Evolutionary conservation across 805 yeast genomes (phyloP).

Genomic region (Saccharomycopsis schoenii): DNA sequence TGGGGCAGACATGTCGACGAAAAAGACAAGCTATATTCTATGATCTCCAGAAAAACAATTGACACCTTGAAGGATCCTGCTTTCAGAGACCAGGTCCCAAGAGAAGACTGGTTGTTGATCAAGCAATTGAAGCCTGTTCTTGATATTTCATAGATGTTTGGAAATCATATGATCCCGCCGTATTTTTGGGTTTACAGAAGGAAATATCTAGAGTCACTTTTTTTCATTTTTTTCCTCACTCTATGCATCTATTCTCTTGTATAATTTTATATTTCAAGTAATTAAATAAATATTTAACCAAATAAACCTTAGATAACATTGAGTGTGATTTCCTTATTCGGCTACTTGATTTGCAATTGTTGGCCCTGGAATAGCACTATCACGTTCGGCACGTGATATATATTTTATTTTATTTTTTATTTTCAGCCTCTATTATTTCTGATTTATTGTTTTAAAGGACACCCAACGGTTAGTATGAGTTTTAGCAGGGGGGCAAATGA

Average conservation of each 20-base stretch:
- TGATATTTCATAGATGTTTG: slow-evolving; percentile 44
- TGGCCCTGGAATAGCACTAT: neutral
- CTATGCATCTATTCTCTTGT: too few species aligned
- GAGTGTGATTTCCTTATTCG: too few species aligned
- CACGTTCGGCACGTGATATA: neutral
- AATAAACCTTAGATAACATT: too few species aligned
- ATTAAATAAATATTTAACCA: too few species aligned
- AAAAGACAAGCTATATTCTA: slow-evolving; percentile 80
- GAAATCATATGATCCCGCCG: too few species aligned
- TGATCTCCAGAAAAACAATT: slow-evolving; percentile 79
- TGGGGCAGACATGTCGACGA: slow-evolving; percentile 99
- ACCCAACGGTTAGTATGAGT: neutral
- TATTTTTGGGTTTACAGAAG: too few species aligned
- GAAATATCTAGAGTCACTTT: neutral
- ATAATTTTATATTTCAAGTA: too few species aligned
- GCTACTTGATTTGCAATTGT: too few species aligned
- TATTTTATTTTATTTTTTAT: neutral
- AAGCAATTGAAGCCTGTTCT: slow-evolving; percentile 82
- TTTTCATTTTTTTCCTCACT: neutral
- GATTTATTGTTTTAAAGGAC: neutral
- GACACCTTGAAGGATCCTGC: slow-evolving; percentile 98
- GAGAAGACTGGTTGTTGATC: slow-evolving; percentile 92
- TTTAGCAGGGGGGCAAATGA: neutral
- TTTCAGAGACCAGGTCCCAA: slow-evolving; percentile 85
- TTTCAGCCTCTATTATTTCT: too few species aligned